phyloP scores from a whole-genome alignment of 257 asterid species.

The Hygrophila difformis region DNA sequence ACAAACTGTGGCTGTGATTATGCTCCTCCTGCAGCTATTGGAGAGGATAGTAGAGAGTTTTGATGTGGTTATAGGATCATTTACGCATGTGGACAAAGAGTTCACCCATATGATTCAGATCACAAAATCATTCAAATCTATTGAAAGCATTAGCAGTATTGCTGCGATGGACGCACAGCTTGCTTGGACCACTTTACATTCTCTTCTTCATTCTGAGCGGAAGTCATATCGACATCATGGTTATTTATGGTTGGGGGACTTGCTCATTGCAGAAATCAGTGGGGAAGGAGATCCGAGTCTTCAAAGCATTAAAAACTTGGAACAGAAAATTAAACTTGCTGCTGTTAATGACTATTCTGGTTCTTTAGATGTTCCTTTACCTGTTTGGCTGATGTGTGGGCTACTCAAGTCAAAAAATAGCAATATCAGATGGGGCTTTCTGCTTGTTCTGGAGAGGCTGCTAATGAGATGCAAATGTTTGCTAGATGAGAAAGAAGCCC shows the following conservation, averaged over 20 bases:
- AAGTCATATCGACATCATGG: conserved; percentile 82
- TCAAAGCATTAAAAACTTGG: conserved; percentile 68
- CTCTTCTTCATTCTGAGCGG: conserved; percentile 94
- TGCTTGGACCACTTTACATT: conserved; percentile 90
- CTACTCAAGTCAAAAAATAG: conserved; percentile 76
- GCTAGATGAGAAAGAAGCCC: conserved; percentile 93
- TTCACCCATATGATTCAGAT: conserved; percentile 63
- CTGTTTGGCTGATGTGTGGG: conserved; percentile 96
- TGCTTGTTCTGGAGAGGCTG: conserved; percentile 88
- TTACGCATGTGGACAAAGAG: conserved; percentile 82
- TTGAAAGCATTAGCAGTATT: conserved; percentile 45
- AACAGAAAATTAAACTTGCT: conserved; percentile 63
- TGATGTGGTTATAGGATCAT: conserved; percentile 69
- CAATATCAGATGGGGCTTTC: conserved; percentile 79
- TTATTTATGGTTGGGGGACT: conserved; percentile 90
- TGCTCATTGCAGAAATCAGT: conserved; percentile 79
- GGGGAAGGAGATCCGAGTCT: conserved; percentile 59
- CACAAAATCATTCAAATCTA: conserved; percentile 62
- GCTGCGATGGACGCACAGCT: conserved; percentile 55
- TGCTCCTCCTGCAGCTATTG: conserved; percentile 60
- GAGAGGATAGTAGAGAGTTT: conserved; percentile 77
- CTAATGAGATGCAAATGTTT: conserved; percentile 90
- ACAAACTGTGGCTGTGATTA: conserved; percentile 13
- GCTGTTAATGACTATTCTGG: conserved; percentile 81
- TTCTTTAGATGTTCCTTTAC: conserved; percentile 64